These are phyloP conservation scores for Stephania yunnanensis DNA, from an alignment of 164 flowering plant species.

Conservation along the genomic window DNA sequence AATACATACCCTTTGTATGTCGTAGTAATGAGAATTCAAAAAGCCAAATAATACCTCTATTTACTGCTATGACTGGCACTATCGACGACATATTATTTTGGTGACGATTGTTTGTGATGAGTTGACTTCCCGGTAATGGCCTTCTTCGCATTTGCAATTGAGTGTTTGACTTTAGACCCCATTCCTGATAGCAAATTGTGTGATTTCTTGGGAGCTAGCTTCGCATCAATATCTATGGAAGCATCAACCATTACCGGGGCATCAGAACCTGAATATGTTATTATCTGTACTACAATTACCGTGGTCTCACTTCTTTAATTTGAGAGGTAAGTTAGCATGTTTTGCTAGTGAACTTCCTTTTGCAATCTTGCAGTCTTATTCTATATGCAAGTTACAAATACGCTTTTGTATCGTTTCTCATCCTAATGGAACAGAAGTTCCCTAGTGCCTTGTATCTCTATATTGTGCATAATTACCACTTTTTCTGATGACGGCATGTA, in stretches of 20 bases:
- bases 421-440: too few relatives aligned
- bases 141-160: conserved; percentile 83
- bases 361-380: too few relatives aligned
- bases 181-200: conserved; percentile 74
- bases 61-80: neutral
- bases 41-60: neutral
- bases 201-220: conserved; percentile 55
- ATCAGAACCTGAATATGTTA: conserved; percentile 33
- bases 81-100: conserved; percentile 23
- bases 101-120: conserved; percentile 40
- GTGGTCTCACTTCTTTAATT: too few relatives aligned
- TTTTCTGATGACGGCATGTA: too few relatives aligned
- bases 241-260: conserved; percentile 57
- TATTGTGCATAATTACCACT: too few relatives aligned
- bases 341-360: too few relatives aligned
- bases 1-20: neutral
- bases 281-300: too few relatives aligned
- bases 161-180: conserved; percentile 82
- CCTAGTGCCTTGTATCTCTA: too few relatives aligned
- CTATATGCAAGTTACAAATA: too few relatives aligned
- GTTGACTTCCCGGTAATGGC: conserved; percentile 74
- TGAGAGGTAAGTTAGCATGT: too few relatives aligned
- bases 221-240: conserved; percentile 42
- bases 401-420: too few relatives aligned
- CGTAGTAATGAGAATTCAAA: too few relatives aligned